These are phyloP conservation scores for Lepraria neglecta DNA, from an alignment of 495 filamentous ascomycete genomes.

Conservation along the genomic window DNA sequence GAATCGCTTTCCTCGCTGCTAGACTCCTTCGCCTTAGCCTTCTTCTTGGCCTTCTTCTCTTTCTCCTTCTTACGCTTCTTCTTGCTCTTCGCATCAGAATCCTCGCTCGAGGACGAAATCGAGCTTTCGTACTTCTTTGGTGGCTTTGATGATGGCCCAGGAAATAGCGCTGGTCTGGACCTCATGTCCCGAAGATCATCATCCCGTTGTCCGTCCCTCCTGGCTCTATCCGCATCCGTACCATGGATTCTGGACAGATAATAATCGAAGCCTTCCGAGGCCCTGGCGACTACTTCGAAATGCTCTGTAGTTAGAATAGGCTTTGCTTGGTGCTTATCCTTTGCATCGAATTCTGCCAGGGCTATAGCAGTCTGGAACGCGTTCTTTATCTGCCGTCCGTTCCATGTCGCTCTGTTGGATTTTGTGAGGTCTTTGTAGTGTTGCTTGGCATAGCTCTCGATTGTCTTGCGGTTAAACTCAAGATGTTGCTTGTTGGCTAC, in stretches of 20 bases:
- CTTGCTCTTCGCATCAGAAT: conserved; percentile 10
- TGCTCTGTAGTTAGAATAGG: background rate
- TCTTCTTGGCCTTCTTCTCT: background rate
- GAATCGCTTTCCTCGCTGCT: background rate
- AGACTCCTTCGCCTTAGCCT: conserved; percentile 1
- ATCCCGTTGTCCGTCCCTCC: conserved; percentile 7
- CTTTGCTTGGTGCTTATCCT: background rate
- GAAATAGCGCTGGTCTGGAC: background rate
- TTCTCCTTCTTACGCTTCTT: conserved; percentile 12
- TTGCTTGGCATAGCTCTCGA: conserved; percentile 16
- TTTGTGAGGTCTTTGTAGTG: conserved; percentile 19
- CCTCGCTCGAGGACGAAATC: conserved; percentile 8
- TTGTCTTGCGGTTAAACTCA: conserved; percentile 9
- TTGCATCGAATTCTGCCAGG: conserved; percentile 25
- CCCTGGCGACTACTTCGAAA: conserved; percentile 9
- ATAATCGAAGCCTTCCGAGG: conserved; percentile 10
- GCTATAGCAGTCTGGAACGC: conserved; percentile 33
- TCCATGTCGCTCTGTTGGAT: conserved; percentile 22
- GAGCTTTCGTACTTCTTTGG: background rate
- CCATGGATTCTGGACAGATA: conserved; percentile 13
- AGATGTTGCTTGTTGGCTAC: conserved; percentile 17
- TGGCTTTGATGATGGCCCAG: background rate
- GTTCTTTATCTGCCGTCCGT: conserved; percentile 33
- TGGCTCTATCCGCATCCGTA: conserved; percentile 11
- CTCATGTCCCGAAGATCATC: conserved; percentile 5